Percentiles rank a stretch among this genome's conserved stretches.
phyloP scores from a whole-genome alignment of 164 flowering plant genomes.

The Piper longum region DNA sequence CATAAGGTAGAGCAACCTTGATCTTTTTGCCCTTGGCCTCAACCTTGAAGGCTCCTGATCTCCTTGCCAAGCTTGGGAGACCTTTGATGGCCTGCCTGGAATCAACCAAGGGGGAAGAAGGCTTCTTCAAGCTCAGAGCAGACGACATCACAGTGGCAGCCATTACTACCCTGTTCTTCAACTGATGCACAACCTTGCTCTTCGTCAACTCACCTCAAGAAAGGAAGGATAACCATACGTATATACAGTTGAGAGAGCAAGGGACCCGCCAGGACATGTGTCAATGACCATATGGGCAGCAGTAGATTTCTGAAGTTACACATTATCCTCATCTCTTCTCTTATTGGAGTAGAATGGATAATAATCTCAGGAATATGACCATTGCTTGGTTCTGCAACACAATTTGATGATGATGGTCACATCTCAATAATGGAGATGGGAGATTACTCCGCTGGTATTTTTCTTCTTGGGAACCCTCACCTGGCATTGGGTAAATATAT shows the following conservation, averaged over 20 bases:
- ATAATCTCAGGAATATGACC: no score
- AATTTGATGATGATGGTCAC: no score
- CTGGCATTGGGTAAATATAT: no score
- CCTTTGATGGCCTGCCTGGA: slow-evolving; percentile 24
- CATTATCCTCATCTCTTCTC: neutral
- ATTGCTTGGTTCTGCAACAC: no score
- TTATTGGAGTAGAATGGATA: neutral
- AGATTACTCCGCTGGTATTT: no score
- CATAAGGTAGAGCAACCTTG: slow-evolving; percentile 72
- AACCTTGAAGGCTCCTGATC: slow-evolving; percentile 27
- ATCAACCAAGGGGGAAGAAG: slow-evolving; percentile 27
- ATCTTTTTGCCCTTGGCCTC: slow-evolving; percentile 59
- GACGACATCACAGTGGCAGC: slow-evolving; percentile 47
- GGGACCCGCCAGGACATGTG: slow-evolving; percentile 2
- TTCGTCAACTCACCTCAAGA: neutral
- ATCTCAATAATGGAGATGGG: no score
- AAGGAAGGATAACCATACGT: neutral
- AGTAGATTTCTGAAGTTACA: neutral
- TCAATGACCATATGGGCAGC: neutral
- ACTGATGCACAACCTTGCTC: neutral
- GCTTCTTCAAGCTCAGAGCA: slow-evolving; percentile 32
- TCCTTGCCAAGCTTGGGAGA: slow-evolving; percentile 37
- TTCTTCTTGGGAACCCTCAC: no score
- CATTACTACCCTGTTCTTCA: slow-evolving; percentile 13
- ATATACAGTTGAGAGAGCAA: neutral